Evolutionary conservation across 2,329 filamentous ascomycete genomes (phyloP), one percentile per base, ranked within the genome.

Genomic region (Ophiostoma montium): DNA sequence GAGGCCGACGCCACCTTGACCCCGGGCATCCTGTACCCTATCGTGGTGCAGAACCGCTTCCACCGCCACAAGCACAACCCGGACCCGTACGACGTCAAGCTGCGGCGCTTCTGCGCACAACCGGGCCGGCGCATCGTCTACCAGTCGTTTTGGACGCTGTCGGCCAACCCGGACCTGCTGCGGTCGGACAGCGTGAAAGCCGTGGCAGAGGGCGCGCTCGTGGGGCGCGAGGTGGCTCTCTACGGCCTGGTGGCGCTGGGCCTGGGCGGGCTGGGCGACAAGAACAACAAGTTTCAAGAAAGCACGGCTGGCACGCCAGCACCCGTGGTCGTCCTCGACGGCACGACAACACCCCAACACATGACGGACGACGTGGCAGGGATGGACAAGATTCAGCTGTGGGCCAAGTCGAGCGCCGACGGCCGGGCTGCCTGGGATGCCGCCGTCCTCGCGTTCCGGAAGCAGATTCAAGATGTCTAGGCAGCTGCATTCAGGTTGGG

Each of bases 31-130:
- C 39, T 53, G 32, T 21, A 21, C 18, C 77, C 76, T 0, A 68
- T 73, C 1, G 72, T 88, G 2, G 80, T 89, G 5, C 86, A 92
- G 65, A 90, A 92, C 59, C 74, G 83, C 2, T 86, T 92, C 63
- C 75, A 55, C 41, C 81, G 58, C 63, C 66, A 2, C 63, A 66
- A 2, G 82, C 77, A 0, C 59, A 61, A n/a, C 16, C 36, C 30
- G 10, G 48, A 51, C 35, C 43, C 36, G 2, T 84, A 75, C 56
- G 85, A 89, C 54, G 64, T 67, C 0, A 64, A 67, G 1, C 62
- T 89, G 15, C 74, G 84, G 19, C 63, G 66, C 0, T 71, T 68
- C 52, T 75, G 52, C 70, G 62, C 65, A n/a, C 56, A 61, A 16
- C 23, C 27, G 15, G 13, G 52, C 30, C 46, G 10, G 16, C 50